Percentiles rank a stretch among this genome's conserved stretches.
Conservation (phyloP, 176 grass and related monocot species). For the Oryza brachyantha region DNA sequence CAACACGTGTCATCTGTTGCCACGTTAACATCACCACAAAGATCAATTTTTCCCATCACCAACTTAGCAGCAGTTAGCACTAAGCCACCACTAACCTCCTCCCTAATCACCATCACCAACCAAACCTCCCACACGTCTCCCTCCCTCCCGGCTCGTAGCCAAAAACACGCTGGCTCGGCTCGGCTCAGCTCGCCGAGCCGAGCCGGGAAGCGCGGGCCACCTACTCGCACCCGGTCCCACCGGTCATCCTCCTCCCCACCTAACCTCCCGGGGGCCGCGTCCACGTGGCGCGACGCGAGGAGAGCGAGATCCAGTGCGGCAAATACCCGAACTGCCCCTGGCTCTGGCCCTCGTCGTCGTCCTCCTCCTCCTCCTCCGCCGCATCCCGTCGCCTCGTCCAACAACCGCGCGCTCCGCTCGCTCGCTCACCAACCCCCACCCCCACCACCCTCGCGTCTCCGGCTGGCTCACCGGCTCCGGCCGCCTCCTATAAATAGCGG, state of each 20-base stretch:
- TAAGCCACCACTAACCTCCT: not conserved
- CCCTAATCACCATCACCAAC: not conserved
- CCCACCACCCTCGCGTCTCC: not conserved
- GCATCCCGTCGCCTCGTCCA: conserved; percentile 21
- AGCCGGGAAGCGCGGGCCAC: not conserved
- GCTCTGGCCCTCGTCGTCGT: too few species aligned
- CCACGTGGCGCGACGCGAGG: not conserved
- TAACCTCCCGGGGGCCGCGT: not conserved
- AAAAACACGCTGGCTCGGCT: too few species aligned
- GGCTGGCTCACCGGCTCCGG: conserved; percentile 10
- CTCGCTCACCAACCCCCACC: conserved; percentile 43
- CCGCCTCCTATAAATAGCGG: conserved; percentile 43
- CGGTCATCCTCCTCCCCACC: not conserved
- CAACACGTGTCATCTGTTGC: not conserved
- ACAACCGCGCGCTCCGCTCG: conserved; percentile 35
- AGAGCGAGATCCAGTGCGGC: not conserved
- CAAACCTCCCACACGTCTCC: too few species aligned
- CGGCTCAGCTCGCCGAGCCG: not conserved
- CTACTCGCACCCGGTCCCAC: conserved; percentile 1
- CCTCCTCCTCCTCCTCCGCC: not conserved
- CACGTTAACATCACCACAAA: not conserved
- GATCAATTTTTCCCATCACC: not conserved
- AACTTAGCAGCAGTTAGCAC: not conserved
- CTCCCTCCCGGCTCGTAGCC: not conserved
- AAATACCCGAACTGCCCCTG: not conserved